phyloP scores from a whole-genome alignment of 2,329 filamentous ascomycete species.

The Colletotrichum tropicale region DNA sequence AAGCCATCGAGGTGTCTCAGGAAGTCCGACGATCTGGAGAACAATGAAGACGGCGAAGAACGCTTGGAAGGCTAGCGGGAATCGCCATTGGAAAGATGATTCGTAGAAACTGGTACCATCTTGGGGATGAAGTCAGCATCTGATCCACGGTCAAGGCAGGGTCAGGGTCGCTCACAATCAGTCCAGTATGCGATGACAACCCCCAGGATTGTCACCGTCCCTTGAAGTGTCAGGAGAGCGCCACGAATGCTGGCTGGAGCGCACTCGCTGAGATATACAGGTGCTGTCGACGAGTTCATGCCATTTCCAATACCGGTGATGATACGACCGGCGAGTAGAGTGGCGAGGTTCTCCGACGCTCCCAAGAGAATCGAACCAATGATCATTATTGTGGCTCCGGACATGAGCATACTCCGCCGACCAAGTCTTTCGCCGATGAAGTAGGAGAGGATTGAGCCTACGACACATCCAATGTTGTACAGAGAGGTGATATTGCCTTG shows the following conservation, averaged over 20 bases:
- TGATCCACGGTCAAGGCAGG: neutral
- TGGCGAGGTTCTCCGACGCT: neutral
- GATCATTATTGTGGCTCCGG: neutral
- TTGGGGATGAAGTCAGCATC: neutral
- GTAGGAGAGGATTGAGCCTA: neutral
- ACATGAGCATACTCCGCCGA: neutral
- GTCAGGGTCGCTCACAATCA: constrained; percentile 28
- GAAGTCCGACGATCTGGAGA: constrained; percentile 35
- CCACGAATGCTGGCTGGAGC: constrained; percentile 47
- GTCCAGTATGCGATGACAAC: constrained; percentile 45
- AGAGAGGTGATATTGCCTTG: constrained; percentile 38
- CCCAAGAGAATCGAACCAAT: neutral
- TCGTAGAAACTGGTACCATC: neutral
- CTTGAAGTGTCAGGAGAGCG: constrained; percentile 52
- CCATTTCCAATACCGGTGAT: neutral
- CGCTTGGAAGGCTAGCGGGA: constrained; percentile 40
- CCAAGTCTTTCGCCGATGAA: neutral
- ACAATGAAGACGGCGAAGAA: constrained; percentile 41
- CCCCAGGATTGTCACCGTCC: constrained; percentile 49
- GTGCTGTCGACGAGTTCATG: neutral
- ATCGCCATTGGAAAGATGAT: constrained; percentile 25
- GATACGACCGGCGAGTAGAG: neutral
- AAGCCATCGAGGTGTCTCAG: constrained; percentile 41
- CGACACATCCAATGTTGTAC: constrained; percentile 34
- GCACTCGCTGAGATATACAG: constrained; percentile 15